Base-by-base conservation (phyloP, 768 basidiomycete species). In the Boletus subcaerulescens region DNA sequence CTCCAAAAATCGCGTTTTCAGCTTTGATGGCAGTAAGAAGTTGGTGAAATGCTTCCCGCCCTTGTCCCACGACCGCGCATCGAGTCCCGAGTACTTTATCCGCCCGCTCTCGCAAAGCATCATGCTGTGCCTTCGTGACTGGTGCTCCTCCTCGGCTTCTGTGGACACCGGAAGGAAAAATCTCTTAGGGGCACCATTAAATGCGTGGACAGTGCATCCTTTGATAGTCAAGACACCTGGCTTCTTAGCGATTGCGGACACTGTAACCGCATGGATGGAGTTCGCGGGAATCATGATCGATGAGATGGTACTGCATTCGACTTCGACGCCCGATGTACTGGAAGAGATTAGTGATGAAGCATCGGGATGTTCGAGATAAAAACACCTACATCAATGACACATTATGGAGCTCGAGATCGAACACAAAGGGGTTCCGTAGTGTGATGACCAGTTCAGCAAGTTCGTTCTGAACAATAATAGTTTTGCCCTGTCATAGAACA, bases 381-480 rank as follows among this genome's bases (percentile, higher is more conserved):
- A 49, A 72, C 22, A 42, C 33, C 58, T 57, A 93, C 95, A 93
- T 92, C 15, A 98, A 73, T 5, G 83, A 82, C 36, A 98, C 68
- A 60, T 84, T 85, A 54, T 91, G 85, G 17, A 98, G 71, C 58
- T 98, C 93, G 13, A 99, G 77, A 57, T 95, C 92, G 69, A 98
- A 96, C 4, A 91, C 82, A 69, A 87, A 96, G 2, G 93, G 92
- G 69, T 99, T 99, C 53, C 85, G 83, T n/a, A 99, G 72, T 20
- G 87, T 86, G 43, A 98, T 76, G 9, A 85, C 78, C 60, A 98
- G 81, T 61, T 98, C 94, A 31, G 93, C 73, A 4, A 73, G 71
- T 68, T 98, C 97, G 60, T 87, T 87, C 67, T 91, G 90, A 1
- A 93, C 90, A 14, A 94, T 79, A 13, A 89, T 64, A 0, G 80